Evolutionary conservation across 148 eudicot species (phyloP), one percentile per base, ranked within the genome.

Genomic region (Vaccinium vitisidaea): DNA sequence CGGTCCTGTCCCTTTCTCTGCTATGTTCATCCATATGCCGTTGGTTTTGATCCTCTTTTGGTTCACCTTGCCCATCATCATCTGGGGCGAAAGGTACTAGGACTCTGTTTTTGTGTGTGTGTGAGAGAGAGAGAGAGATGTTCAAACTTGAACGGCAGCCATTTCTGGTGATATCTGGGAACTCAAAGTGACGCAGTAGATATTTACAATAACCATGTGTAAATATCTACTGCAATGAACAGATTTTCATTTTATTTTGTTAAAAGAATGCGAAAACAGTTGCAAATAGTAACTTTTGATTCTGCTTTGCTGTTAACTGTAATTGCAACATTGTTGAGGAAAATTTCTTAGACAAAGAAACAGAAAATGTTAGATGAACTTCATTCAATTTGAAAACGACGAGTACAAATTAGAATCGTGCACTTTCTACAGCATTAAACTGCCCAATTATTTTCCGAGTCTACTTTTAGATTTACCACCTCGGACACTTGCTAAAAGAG

Each of bases 1-100:
- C 39, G 94, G 91, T 53, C 92, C 93, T 81, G 87, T 83, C 21
- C 88, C 89, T 75, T 86, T 83, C 90, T 92, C 92, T n/a, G 92
- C 92, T 86, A 92, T 61, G 86, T 92, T 89, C 70, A 92, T 84
- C 88, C 85, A 83, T 88, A 90, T 85, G 8, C 90, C 94, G 65
- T 92, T 92, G 6, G 86, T 88, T 84, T 82, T 84, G 50, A 92
- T 85, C 79, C 84, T 84, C 9, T 84, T 86, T 32, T 90, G 88
- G 55, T 81, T 80, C 25, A 88, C 86, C 53, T 81, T 84, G 16
- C 82, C 58, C 73, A 76, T 59, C 77, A 23, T 85, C 84, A 25
- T 84, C 86, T n/a, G n/a, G n/a, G n/a, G n/a, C n/a, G n/a, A n/a
- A n/a, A n/a, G n/a, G n/a, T n/a, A n/a, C n/a, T n/a, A n/a, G 8